phyloP scores from a whole-genome alignment of 1,284 basidiomycete species.

The Salmacisia buchloeana region DNA sequence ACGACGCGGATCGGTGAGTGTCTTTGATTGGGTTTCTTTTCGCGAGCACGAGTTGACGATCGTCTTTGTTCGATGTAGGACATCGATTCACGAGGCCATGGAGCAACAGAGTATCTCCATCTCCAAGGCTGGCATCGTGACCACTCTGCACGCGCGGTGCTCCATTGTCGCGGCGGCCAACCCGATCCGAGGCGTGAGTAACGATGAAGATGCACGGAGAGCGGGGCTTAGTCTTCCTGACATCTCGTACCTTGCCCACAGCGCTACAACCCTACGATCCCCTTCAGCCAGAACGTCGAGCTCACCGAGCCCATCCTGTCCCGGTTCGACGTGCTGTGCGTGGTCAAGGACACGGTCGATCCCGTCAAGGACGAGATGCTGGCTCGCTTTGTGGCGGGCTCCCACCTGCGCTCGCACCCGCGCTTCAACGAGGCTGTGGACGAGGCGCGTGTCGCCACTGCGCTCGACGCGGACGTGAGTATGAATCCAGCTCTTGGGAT shows the following conservation, averaged over 20 bases:
- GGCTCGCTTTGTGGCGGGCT: conserved; percentile 93
- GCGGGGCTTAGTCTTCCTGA: neutral
- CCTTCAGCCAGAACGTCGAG: conserved; percentile 97
- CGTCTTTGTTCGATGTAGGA: conserved; percentile 50
- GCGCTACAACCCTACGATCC: conserved; percentile 48
- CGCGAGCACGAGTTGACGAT: neutral
- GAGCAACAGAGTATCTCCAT: conserved; percentile 99
- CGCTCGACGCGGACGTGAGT: conserved; percentile 61
- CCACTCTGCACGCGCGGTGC: conserved; percentile 90
- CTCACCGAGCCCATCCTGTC: conserved; percentile 96
- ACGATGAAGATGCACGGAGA: too few species aligned
- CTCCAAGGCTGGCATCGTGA: conserved; percentile 96
- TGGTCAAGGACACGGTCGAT: conserved; percentile 95
- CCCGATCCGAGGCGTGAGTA: conserved; percentile 67
- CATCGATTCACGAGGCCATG: conserved; percentile 99
- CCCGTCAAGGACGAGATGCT: conserved; percentile 94
- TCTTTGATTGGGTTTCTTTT: neutral
- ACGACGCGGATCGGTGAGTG: conserved; percentile 63
- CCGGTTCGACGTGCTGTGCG: conserved; percentile 96
- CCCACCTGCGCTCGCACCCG: conserved; percentile 88
- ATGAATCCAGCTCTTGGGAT: too few species aligned
- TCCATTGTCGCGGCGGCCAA: conserved; percentile 97
- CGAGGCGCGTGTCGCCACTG: conserved; percentile 77
- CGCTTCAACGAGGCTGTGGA: conserved; percentile 76
- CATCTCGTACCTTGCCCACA: neutral